phyloP scores from a whole-genome alignment of 2,329 filamentous ascomycete genomes.

The Neophaeococcomyces mojaviensis region DNA sequence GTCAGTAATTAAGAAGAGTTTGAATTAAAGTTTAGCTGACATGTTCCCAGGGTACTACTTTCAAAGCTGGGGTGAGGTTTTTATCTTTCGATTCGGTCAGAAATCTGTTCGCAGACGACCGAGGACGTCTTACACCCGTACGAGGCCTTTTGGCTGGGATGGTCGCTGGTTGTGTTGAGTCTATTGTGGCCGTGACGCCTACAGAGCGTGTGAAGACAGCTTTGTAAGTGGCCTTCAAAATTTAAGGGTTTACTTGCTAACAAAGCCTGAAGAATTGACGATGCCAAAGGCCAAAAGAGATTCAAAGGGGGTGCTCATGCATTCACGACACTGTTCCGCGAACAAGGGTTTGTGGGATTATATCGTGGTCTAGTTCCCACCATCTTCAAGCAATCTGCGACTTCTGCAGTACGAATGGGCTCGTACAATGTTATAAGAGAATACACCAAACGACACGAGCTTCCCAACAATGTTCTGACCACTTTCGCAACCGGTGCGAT shows the following conservation, averaged over 20 bases:
- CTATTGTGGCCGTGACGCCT: constrained; percentile 55
- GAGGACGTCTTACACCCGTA: constrained; percentile 47
- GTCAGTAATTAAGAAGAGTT: not conserved
- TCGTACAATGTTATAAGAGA: constrained; percentile 57
- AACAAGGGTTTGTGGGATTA: constrained; percentile 46
- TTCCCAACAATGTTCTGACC: constrained; percentile 41
- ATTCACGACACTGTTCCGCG: constrained; percentile 39
- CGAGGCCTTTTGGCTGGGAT: constrained; percentile 55
- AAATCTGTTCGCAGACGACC: constrained; percentile 47
- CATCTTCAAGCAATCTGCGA: constrained; percentile 54
- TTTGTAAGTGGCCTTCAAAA: too few relatives aligned
- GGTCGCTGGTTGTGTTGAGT: constrained; percentile 54
- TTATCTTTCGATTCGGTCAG: constrained; percentile 59
- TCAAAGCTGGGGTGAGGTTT: constrained; percentile 59
- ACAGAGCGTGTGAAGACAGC: constrained; percentile 62
- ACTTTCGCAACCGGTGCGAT: constrained; percentile 56
- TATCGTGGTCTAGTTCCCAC: constrained; percentile 53
- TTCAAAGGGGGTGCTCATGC: constrained; percentile 35
- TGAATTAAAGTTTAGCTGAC: not conserved
- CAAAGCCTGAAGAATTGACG: constrained; percentile 9
- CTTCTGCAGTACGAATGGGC: constrained; percentile 55
- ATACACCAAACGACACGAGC: constrained; percentile 40
- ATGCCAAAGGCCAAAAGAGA: constrained; percentile 3
- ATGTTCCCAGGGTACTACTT: constrained; percentile 43
- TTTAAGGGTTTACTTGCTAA: too few relatives aligned